Percentiles rank a stretch among this genome's conserved stretches.
Evolutionary conservation across 2,329 filamentous ascomycete species (phyloP).

Genomic region (Lecanosticta acicola): DNA sequence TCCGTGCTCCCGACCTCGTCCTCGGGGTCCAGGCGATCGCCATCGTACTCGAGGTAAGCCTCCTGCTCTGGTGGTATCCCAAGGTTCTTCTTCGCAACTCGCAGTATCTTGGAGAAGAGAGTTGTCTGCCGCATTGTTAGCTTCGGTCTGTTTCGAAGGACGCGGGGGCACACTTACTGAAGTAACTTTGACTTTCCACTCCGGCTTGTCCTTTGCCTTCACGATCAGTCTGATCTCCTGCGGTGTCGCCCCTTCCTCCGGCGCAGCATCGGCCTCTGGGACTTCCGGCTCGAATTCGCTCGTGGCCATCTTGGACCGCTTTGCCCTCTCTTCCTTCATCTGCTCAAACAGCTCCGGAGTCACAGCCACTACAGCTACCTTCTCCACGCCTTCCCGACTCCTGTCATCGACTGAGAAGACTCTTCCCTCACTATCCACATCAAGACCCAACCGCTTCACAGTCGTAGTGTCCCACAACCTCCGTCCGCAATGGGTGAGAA

Average conservation of each 20-base stretch:
- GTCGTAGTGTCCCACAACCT: conserved; percentile 72
- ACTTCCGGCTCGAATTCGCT: conserved; percentile 3
- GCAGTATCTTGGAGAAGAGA: conserved; percentile 56
- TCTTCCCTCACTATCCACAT: conserved; percentile 38
- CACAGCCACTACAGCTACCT: conserved; percentile 72
- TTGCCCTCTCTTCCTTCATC: conserved; percentile 41
- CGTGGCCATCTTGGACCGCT: conserved; percentile 2
- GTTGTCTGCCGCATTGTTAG: conserved; percentile 44
- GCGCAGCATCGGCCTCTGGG: conserved; percentile 10
- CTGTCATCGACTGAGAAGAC: conserved; percentile 41
- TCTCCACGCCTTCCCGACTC: conserved; percentile 47
- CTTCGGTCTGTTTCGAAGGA: neutral
- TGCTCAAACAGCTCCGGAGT: conserved; percentile 58
- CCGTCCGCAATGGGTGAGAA: conserved; percentile 73
- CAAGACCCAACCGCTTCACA: conserved; percentile 61
- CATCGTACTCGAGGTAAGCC: conserved; percentile 67
- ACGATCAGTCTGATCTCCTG: conserved; percentile 44
- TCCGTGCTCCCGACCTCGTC: conserved; percentile 60
- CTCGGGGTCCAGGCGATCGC: conserved; percentile 60
- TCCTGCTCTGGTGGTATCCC: conserved; percentile 47
- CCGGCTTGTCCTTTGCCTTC: conserved; percentile 46
- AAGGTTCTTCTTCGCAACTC: conserved; percentile 54
- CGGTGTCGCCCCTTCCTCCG: conserved; percentile 15
- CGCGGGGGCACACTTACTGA: conserved; percentile 34
- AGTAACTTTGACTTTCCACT: conserved; percentile 48